Evolutionary conservation across 2,329 filamentous ascomycete species (phyloP).

Genomic region (Hymenotorrendiella dingleyae): DNA sequence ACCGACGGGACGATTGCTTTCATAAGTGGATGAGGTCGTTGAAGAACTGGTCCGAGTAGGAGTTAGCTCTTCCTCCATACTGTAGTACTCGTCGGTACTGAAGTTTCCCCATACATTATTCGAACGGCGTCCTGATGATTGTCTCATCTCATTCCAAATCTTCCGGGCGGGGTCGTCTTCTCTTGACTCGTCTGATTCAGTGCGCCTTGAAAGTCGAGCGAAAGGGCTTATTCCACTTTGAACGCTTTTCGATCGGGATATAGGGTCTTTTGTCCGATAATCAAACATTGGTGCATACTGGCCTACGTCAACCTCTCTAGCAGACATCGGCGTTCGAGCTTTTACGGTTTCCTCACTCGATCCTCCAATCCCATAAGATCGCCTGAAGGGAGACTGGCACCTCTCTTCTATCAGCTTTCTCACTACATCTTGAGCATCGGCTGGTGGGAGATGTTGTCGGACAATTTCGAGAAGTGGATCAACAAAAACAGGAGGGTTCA

Average conservation of each 20-base stretch:
- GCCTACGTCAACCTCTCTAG: too few species aligned
- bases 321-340: too few species aligned
- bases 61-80: slow-evolving; percentile 11
- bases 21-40: slow-evolving; percentile 4
- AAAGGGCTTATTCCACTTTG: not conserved
- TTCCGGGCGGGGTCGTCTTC: slow-evolving; percentile 28
- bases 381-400: slow-evolving; percentile 11
- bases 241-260: not conserved
- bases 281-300: too few species aligned
- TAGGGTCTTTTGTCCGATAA: not conserved
- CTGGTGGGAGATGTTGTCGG: slow-evolving; percentile 19
- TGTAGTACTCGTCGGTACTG: slow-evolving; percentile 20
- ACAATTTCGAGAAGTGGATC: slow-evolving; percentile 24
- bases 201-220: slow-evolving; percentile 1
- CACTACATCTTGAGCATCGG: slow-evolving; percentile 19
- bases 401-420: slow-evolving; percentile 16
- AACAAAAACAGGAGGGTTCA: slow-evolving; percentile 23
- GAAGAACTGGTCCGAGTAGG: slow-evolving; percentile 12
- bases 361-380: slow-evolving; percentile 1
- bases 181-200: not conserved
- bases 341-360: slow-evolving; percentile 19
- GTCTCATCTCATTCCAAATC: slow-evolving; percentile 30
- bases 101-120: slow-evolving; percentile 16
- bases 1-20: not conserved
- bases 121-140: slow-evolving; percentile 17